Evolutionary conservation across 345 rosid genomes (phyloP).

Genomic region (Syzygium aromaticum): DNA sequence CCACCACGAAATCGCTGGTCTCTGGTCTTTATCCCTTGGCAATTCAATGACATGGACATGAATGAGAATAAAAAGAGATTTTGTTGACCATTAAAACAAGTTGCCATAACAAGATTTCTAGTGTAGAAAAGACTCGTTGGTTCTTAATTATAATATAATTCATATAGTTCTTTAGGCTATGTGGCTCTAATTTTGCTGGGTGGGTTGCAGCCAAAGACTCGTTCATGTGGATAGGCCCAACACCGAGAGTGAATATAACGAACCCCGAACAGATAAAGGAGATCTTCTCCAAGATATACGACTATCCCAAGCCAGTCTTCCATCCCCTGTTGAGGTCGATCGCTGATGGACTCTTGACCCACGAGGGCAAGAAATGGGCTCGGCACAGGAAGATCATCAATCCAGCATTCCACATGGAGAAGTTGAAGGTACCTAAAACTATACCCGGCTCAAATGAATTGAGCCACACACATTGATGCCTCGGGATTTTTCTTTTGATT

Average conservation of each 20-base stretch:
- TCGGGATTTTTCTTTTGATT: not conserved
- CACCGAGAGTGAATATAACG: not conserved
- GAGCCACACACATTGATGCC: not conserved
- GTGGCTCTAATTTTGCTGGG: not conserved
- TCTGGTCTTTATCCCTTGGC: not conserved
- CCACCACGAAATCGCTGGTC: not conserved
- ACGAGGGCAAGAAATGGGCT: constrained; percentile 2
- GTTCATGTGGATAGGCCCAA: constrained; percentile 1
- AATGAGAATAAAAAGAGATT: too few relatives aligned
- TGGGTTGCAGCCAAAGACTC: not conserved
- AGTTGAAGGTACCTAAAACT: not conserved
- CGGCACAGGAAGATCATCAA: not conserved
- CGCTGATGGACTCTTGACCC: not conserved
- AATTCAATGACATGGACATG: not conserved
- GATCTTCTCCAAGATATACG: not conserved
- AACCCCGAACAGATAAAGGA: constrained; percentile 2
- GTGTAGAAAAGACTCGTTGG: too few relatives aligned
- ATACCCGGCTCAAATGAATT: not conserved
- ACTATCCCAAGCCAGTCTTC: not conserved
- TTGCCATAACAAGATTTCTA: too few relatives aligned
- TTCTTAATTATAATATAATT: not conserved
- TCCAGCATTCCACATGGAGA: not conserved
- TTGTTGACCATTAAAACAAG: too few relatives aligned
- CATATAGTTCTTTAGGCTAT: not conserved
- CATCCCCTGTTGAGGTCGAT: not conserved